These are phyloP conservation scores for Vinca minor DNA, from an alignment of 257 asterid genomes.

Conservation along the genomic window DNA sequence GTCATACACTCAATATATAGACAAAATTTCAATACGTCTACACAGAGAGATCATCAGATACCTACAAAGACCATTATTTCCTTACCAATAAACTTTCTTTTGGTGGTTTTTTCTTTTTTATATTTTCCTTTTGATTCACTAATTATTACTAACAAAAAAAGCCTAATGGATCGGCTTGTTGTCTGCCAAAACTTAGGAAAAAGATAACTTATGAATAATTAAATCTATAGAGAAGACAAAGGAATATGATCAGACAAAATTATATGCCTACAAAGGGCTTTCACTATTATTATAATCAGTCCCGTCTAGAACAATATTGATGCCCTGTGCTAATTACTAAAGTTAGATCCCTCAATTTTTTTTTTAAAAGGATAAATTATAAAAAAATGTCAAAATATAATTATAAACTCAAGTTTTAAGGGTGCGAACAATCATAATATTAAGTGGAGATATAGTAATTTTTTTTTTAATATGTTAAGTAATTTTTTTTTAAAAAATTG, in stretches of 20 bases:
- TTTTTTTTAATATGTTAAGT: no score
- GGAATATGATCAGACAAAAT: neutral
- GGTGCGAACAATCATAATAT: no score
- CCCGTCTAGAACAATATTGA: neutral
- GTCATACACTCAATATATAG: no score
- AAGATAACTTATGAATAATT: neutral
- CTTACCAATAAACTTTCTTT: neutral
- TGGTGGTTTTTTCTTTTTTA: no score
- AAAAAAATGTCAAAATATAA: no score
- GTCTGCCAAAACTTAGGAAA: conserved; percentile 1
- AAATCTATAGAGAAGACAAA: neutral
- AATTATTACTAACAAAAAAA: neutral
- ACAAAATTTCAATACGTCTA: no score
- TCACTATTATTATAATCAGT: neutral
- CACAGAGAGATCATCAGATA: no score
- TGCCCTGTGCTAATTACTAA: neutral
- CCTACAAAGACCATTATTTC: no score
- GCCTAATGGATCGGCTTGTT: conserved; percentile 5
- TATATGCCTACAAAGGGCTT: neutral
- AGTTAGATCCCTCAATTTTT: neutral
- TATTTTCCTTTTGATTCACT: neutral
- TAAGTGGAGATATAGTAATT: no score
- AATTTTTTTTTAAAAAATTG: no score
- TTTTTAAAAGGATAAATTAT: no score
- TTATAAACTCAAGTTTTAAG: no score